These are phyloP conservation scores for Trypanosoma scelopori DNA, from an alignment of 208 protist species.

Conservation along the genomic window DNA sequence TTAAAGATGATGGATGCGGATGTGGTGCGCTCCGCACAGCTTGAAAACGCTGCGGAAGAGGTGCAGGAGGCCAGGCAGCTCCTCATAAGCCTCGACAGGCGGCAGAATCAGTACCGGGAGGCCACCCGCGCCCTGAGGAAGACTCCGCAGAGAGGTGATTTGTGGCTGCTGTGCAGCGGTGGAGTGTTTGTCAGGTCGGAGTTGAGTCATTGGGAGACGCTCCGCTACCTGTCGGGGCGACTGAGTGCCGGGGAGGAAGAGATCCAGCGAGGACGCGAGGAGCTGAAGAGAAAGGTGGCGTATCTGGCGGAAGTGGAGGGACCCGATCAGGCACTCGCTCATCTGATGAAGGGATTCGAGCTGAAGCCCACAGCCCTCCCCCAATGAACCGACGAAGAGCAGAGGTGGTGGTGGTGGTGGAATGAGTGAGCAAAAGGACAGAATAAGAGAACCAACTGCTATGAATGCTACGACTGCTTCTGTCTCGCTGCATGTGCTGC, in stretches of 20 bases:
- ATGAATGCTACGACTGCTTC: too few species aligned
- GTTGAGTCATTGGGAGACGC: constrained; percentile 44
- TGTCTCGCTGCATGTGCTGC: too few species aligned
- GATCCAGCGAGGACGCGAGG: constrained; percentile 58
- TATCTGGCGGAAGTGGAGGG: constrained; percentile 75
- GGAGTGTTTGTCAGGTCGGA: constrained; percentile 81
- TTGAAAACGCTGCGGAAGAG: constrained; percentile 64
- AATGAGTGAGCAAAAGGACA: not conserved
- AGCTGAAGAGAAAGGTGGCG: constrained; percentile 80
- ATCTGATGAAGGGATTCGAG: constrained; percentile 73
- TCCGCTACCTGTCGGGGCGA: constrained; percentile 65
- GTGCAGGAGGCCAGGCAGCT: constrained; percentile 66
- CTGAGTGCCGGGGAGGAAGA: constrained; percentile 54
- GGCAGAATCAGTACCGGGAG: constrained; percentile 82
- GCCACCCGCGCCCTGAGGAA: constrained; percentile 56
- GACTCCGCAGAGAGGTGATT: constrained; percentile 30
- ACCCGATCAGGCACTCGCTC: constrained; percentile 64
- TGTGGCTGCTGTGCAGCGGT: constrained; percentile 77
- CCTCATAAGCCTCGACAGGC: constrained; percentile 71
- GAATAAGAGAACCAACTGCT: not conserved
- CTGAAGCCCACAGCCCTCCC: constrained; percentile 31
- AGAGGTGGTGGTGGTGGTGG: not conserved
- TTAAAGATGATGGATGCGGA: constrained; percentile 21
- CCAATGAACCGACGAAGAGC: not conserved
- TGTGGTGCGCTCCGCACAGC: constrained; percentile 30